Base-by-base conservation (phyloP, 805 yeast genomes). In the Yamadazyma scolyti region DNA sequence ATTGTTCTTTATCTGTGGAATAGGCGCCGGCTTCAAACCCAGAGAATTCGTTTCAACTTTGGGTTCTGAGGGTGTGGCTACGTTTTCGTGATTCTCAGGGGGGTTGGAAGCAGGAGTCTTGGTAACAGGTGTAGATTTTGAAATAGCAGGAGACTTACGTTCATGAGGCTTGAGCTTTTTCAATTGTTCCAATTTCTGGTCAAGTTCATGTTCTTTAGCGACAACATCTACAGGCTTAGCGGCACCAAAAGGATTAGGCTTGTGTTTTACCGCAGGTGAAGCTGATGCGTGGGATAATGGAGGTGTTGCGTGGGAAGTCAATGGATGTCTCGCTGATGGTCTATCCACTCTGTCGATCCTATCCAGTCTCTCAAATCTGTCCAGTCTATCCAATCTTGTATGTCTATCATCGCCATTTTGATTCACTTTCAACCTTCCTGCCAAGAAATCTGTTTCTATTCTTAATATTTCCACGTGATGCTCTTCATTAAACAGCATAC, bases 161-260 rank as follows among this genome's bases (percentile, higher is more conserved):
- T 24, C 13, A 8, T 6, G 6, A 24, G 27, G 27, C 12, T 26
- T 8, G 12, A 9, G 13, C 14, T 27, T 26, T 13, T 18, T 21
- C 28, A 12, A 6, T 2, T 12, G 10, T 12, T 27, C 36, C 25
- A 58, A 36, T 37, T 56, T 49, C 29, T 52, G 50, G 9, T 82
- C 89, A 14, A 82, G 58, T 46, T 82, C 90, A 27, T 68, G 58
- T 43, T 75, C 77, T 42, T 74, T 78, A 16, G 83, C 66, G 14
- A 78, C 62, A 2, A 82, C 76, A 53, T 86, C 95, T 5, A 86
- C 90, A 2, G 95, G 95, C 56, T 77, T 83, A 1, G 95, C 96
- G 4, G 73, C 62, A 0, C 95, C 95, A 61, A 87, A 86, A 4
- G 95, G 93, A 50, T 77, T 83, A 0, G 72, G 40, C 44, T 73